Percentiles rank a stretch among this genome's conserved stretches.
Evolutionary conservation across 305 asterid genomes (phyloP).

Genomic region (Fraxinus paxiana): DNA sequence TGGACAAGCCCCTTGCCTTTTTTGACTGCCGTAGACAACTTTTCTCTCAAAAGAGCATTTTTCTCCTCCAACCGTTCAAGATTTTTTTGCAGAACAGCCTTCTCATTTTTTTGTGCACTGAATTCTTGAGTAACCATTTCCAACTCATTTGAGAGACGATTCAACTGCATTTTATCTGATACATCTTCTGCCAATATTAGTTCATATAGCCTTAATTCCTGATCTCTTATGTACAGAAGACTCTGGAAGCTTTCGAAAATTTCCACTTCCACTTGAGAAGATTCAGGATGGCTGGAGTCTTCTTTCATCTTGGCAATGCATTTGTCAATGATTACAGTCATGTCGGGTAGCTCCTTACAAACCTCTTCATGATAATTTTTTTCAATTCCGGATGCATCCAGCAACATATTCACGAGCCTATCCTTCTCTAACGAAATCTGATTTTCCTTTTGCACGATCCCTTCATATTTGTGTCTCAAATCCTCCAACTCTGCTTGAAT

Average conservation of each 20-base stretch:
- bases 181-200: constrained; percentile 60
- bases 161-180: constrained; percentile 39
- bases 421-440: constrained; percentile 45
- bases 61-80: constrained; percentile 76
- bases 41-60: constrained; percentile 68
- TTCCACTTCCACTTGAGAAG: constrained; percentile 42
- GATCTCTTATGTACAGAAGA: constrained; percentile 61
- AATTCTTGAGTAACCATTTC: constrained; percentile 47
- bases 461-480: constrained; percentile 42
- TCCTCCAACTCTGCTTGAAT: constrained; percentile 47
- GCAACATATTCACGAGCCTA: constrained; percentile 46
- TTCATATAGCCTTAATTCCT: constrained; percentile 56
- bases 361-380: constrained; percentile 31
- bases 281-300: constrained; percentile 36
- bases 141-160: constrained; percentile 50
- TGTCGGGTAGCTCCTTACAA: constrained; percentile 41
- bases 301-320: constrained; percentile 68
- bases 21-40: constrained; percentile 89
- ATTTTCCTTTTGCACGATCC: constrained; percentile 37
- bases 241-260: constrained; percentile 51
- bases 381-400: constrained; percentile 67
- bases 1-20: constrained; percentile 96
- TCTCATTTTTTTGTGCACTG: constrained; percentile 51
- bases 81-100: constrained; percentile 51
- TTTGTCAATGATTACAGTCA: constrained; percentile 37